Base-by-base conservation (phyloP, 768 basidiomycete species). In the Mycena capillaripes region DNA sequence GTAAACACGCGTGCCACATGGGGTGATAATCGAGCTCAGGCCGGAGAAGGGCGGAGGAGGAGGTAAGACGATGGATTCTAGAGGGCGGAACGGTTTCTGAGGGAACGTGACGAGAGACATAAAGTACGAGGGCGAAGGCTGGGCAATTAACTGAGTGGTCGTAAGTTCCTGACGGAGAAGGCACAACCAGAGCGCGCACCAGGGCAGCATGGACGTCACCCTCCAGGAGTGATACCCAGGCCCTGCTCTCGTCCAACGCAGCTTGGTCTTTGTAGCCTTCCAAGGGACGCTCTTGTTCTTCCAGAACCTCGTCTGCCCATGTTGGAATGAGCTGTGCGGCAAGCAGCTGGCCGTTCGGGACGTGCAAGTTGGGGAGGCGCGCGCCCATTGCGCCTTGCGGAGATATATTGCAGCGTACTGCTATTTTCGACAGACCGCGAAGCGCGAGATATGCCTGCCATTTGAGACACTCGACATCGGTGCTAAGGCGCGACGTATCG, bases 381-480 rank as follows among this genome's bases (percentile, higher is more conserved):
- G 86, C 87, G 68, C 90, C 92, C 44, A 94, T 81, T 7, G 89
- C 92, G 38, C 95, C 95, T 62, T 93, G 90, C 27, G 89, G 84
- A 19, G 88, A 79, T 32, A 96, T 84, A 80, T 95, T 92, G 83
- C 89, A 93, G 52, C 93, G 89, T 17, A 95, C 79, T 25, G 80
- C 82, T 65, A 94, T 81, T 75, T 80, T 72, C 23, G 76, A 78
- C 70, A 93, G 77, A 10, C 89, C 90, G 68, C 93, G 91, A 57
- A 92, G 89, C 29, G 92, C 91, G 57, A 94, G 85, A 76, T 93
- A 95, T 0, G 95, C 93, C 80, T 96, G 95, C 95, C 95, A 96
- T 82, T 95, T 95, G 78, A 96, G 88, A 79, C 95, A 96, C 76
- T 95, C 94, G 75, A 95, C 91, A 81, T 96, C 95, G 63, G 86